Base-by-base conservation (phyloP, 371 early-diverging fungal genomes). In the Rhizomucor miehei region DNA sequence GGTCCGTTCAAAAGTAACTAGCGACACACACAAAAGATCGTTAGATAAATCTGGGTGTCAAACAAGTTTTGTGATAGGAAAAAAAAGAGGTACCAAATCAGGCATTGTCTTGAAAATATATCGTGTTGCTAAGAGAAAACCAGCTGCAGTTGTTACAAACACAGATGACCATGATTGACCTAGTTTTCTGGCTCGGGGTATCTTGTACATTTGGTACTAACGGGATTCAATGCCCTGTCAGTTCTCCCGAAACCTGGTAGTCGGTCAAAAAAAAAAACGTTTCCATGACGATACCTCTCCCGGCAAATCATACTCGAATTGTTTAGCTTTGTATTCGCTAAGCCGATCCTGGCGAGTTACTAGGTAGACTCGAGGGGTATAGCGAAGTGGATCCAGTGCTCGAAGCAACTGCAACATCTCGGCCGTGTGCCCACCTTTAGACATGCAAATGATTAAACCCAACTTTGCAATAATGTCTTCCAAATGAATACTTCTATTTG, bases 1-100 rank as follows among this genome's bases (percentile, higher is more conserved):
- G 97, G 98, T 0, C 98, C 98, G 66, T 98, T 98, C 62, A 87
- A 89, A 14, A 95, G 36, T 9, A 95, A 74, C 89, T 87, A 54
- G 23, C 39, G 17, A 36, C 12, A 14, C 3, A 34, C 38, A 25
- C 10, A 20, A 43, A 21, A 13, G 23, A 17, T 12, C 53, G 54
- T 50, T 34, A 63, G 19, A 11, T 55, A 19, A 16, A 60, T 34
- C 34, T 35, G 41, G 37, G 19, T 6, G 20, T 50, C 12, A 41
- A 36, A 24, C 11, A 44, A 1, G 9, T 8, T 9, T 29, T 60
- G 60, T n/a, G n/a, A n/a, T n/a, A n/a, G n/a, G n/a, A n/a, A n/a
- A n/a, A n/a, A n/a, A n/a, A n/a, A n/a, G n/a, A n/a, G n/a, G n/a
- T 73, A 87, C 89, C 56, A 88, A 40, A 46, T 84, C 85, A 6